Evolutionary conservation across 2,329 filamentous ascomycete genomes (phyloP).

Genomic region (Malbranchea zuffiana): DNA sequence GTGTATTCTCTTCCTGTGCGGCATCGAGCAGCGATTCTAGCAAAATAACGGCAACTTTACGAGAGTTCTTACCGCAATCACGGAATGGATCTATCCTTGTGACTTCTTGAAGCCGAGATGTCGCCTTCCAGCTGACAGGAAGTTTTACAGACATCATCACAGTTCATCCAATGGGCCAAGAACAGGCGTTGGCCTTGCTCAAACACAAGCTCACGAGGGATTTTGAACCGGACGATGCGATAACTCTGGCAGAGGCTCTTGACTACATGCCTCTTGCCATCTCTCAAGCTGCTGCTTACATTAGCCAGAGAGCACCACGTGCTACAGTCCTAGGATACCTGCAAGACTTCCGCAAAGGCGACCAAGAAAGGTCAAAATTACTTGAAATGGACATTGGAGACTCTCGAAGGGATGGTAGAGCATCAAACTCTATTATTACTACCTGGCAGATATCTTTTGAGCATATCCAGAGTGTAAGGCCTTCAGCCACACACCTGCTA

Average conservation of each 20-base stretch:
- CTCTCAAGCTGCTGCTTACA: slow-evolving; percentile 24
- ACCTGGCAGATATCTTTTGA: too few species aligned
- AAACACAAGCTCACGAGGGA: slow-evolving; percentile 14
- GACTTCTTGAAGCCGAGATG: slow-evolving; percentile 12
- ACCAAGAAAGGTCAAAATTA: slow-evolving; percentile 18
- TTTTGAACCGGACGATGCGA: slow-evolving; percentile 12
- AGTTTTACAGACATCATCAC: slow-evolving; percentile 11
- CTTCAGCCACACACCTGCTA: slow-evolving; percentile 19
- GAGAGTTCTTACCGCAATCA: slow-evolving; percentile 17
- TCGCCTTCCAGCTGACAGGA: slow-evolving; percentile 9
- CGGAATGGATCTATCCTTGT: slow-evolving; percentile 14
- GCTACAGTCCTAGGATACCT: slow-evolving; percentile 16
- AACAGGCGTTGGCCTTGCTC: slow-evolving; percentile 12
- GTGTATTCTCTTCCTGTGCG: too few species aligned
- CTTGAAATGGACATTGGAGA: slow-evolving; percentile 15
- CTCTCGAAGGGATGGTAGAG: slow-evolving; percentile 17
- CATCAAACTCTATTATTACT: slow-evolving; percentile 23
- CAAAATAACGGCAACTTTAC: slow-evolving; percentile 5
- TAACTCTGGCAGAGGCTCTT: slow-evolving; percentile 23
- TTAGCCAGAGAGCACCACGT: slow-evolving; percentile 14
- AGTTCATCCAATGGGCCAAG: slow-evolving; percentile 11
- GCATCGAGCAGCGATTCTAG: too few species aligned
- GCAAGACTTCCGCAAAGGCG: slow-evolving; percentile 16
- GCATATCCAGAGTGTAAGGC: slow-evolving; percentile 16
- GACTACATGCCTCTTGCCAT: too few species aligned